Percentiles rank a stretch among this genome's conserved stretches.
phyloP scores from a whole-genome alignment of 192 early-diverging fungal genomes.

The Borealophlyctis nickersoniae region DNA sequence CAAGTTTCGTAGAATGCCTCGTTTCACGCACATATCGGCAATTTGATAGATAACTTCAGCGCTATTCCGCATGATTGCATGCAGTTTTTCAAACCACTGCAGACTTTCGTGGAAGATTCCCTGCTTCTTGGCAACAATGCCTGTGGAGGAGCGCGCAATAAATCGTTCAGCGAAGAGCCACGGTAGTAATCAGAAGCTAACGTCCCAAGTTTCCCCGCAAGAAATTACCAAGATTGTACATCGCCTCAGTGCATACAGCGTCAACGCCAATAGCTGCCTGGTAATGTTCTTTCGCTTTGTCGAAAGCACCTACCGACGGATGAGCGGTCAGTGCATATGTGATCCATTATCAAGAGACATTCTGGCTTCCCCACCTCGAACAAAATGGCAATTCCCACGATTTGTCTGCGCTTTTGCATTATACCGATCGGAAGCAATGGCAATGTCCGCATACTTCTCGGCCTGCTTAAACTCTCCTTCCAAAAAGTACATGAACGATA shows the following conservation, averaged over 20 bases:
- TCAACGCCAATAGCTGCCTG: constrained; percentile 54
- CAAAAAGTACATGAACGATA: constrained; percentile 55
- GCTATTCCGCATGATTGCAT: constrained; percentile 51
- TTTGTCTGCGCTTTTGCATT: constrained; percentile 61
- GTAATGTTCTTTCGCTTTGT: constrained; percentile 50
- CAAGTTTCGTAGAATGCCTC: too few species aligned
- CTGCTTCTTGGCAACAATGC: constrained; percentile 44
- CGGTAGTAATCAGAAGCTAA: background rate
- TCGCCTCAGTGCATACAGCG: constrained; percentile 57
- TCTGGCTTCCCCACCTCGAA: constrained; percentile 26
- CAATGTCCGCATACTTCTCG: constrained; percentile 54
- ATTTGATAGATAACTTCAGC: constrained; percentile 60
- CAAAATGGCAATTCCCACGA: constrained; percentile 44
- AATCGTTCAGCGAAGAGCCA: background rate
- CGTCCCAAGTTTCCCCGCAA: too few species aligned
- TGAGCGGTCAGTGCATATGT: background rate
- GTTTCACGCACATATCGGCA: constrained; percentile 52
- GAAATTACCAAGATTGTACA: constrained; percentile 52
- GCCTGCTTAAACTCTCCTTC: constrained; percentile 53
- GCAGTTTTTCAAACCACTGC: constrained; percentile 57
- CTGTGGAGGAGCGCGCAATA: constrained; percentile 12
- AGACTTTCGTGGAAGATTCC: constrained; percentile 41
- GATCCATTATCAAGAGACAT: background rate
- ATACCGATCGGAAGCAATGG: constrained; percentile 52
- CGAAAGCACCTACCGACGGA: constrained; percentile 34